Evolutionary conservation across 2,329 filamentous ascomycete species (phyloP).

Genomic region (Cladophialophora bantiana): DNA sequence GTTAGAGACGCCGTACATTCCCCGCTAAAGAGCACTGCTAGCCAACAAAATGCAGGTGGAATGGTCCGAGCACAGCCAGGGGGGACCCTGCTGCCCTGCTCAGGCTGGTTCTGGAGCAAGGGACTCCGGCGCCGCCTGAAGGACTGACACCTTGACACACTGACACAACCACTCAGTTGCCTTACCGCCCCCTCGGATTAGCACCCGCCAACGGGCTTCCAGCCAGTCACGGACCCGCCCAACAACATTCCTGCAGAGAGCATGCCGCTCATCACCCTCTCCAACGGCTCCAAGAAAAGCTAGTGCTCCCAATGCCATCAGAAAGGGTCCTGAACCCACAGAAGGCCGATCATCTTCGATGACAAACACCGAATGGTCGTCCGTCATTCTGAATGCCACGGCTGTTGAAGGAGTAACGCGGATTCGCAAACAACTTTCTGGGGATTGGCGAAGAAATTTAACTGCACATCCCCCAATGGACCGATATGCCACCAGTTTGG

Average conservation of each 20-base stretch:
- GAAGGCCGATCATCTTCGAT: too few relatives aligned
- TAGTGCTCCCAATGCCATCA: too few relatives aligned
- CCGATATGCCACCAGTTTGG: too few relatives aligned
- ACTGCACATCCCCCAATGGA: too few relatives aligned
- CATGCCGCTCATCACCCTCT: neutral
- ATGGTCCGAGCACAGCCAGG: neutral
- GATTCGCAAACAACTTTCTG: too few relatives aligned
- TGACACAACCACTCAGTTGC: constrained; percentile 5
- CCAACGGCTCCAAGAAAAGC: neutral
- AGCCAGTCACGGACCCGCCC: neutral
- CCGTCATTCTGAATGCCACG: too few relatives aligned
- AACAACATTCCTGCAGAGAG: neutral
- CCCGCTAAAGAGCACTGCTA: neutral
- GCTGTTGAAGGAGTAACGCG: too few relatives aligned
- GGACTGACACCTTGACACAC: neutral
- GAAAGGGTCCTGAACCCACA: too few relatives aligned
- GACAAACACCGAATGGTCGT: too few relatives aligned
- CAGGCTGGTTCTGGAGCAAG: neutral
- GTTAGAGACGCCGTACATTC: neutral
- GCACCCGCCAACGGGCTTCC: neutral
- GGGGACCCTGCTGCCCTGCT: neutral
- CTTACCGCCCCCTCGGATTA: neutral
- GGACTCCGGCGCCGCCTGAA: neutral
- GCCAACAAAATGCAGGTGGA: neutral
- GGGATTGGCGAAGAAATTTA: too few relatives aligned